Evolutionary conservation across 2,329 filamentous ascomycete genomes (phyloP).

Genomic region (Hysterium pulicare): DNA sequence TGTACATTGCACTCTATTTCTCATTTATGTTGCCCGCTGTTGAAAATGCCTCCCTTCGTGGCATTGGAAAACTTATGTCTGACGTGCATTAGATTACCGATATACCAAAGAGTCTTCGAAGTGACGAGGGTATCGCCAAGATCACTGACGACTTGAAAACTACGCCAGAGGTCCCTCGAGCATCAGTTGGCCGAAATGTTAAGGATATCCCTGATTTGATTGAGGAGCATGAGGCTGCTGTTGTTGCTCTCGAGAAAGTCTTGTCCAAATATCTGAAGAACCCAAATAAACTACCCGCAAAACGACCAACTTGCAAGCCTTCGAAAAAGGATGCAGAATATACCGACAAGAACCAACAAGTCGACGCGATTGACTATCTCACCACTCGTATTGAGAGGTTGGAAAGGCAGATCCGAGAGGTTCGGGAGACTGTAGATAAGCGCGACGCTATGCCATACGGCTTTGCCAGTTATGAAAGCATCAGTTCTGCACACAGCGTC

Average conservation of each 20-base stretch:
- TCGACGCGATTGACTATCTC: conserved; percentile 93
- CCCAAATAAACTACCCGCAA: conserved; percentile 72
- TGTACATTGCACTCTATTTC: too few relatives aligned
- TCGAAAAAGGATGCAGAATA: conserved; percentile 68
- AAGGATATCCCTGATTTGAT: conserved; percentile 85
- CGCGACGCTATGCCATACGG: conserved; percentile 87
- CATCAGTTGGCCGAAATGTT: conserved; percentile 84
- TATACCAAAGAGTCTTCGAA: conserved; percentile 70
- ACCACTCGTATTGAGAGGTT: conserved; percentile 79
- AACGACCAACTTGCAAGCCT: conserved; percentile 73
- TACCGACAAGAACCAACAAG: conserved; percentile 66
- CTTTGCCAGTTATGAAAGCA: conserved; percentile 89
- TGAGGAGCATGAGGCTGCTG: conserved; percentile 74
- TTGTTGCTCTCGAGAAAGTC: conserved; percentile 77
- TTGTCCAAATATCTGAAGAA: conserved; percentile 89
- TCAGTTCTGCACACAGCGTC: conserved; percentile 82
- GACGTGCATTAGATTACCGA: conserved; percentile 63
- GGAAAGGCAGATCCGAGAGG: conserved; percentile 79
- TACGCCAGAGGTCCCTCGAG: conserved; percentile 73
- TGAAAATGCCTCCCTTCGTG: too few relatives aligned
- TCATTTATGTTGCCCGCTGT: neutral
- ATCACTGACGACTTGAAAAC: conserved; percentile 79
- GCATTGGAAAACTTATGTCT: neutral
- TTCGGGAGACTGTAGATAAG: conserved; percentile 77
- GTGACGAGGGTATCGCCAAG: conserved; percentile 82